A percentile compares a stretch with the other conserved stretches of the same genome.
These are phyloP conservation scores for Schizonepeta tenuifolia DNA, from an alignment of 257 asterid genomes.

Conservation along the genomic window DNA sequence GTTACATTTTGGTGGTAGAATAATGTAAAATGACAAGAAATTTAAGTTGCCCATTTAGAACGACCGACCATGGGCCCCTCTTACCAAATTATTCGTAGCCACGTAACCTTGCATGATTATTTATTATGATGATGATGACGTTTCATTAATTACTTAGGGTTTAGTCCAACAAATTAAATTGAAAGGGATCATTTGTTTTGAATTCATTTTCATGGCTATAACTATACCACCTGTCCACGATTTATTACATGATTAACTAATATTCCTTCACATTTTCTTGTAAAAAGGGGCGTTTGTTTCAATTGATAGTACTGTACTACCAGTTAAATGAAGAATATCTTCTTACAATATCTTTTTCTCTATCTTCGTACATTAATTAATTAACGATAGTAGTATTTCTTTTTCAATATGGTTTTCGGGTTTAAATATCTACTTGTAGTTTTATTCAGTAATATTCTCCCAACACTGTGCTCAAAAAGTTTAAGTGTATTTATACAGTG, in stretches of 20 bases:
- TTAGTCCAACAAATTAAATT: background rate
- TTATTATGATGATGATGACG: background rate
- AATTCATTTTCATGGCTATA: conserved; percentile 18
- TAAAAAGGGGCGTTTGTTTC: background rate
- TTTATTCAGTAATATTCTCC: too few species aligned
- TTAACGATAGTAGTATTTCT: background rate
- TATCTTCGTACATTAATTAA: too few species aligned
- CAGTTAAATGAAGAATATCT: too few species aligned
- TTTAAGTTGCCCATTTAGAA: background rate
- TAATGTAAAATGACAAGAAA: background rate
- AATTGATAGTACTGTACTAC: background rate
- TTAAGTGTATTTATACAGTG: too few species aligned
- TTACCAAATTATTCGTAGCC: background rate
- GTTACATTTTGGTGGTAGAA: background rate
- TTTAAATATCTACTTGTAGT: too few species aligned
- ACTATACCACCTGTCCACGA: conserved; percentile 28
- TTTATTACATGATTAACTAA: background rate
- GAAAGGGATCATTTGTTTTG: conserved; percentile 9
- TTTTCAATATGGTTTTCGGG: background rate
- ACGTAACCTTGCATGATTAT: conserved; percentile 19
- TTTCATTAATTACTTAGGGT: background rate
- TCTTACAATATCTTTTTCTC: too few species aligned
- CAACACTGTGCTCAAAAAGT: too few species aligned
- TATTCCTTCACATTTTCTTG: background rate
- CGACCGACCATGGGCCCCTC: conserved; percentile 29